Conservation (phyloP, 176 grass and related monocot species). For the Hsuehochloa calcarea region DNA sequence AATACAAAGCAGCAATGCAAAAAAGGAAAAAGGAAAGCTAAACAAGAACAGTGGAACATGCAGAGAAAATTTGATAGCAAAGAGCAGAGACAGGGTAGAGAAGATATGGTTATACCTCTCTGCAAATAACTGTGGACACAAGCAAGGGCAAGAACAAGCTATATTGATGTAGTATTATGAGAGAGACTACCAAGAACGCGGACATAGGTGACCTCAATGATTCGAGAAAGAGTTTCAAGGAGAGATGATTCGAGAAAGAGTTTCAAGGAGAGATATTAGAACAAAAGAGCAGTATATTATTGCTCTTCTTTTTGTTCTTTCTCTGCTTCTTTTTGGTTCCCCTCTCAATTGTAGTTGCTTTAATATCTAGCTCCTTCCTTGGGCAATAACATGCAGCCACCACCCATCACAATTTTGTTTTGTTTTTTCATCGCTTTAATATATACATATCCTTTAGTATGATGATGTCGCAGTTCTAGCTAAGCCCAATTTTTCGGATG, state of each 20-base stretch:
- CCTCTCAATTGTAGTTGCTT: constrained; percentile 31
- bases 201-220: constrained; percentile 54
- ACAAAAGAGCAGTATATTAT: constrained; percentile 28
- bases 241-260: constrained; percentile 46
- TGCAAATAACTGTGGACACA: neutral
- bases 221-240: constrained; percentile 47
- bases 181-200: constrained; percentile 42
- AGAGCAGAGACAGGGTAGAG: neutral
- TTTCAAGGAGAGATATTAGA: constrained; percentile 32
- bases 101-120: constrained; percentile 34
- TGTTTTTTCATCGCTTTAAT: neutral
- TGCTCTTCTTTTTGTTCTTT: constrained; percentile 35
- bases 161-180: constrained; percentile 17
- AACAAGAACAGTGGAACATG: neutral
- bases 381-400: constrained; percentile 39
- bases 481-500: neutral
- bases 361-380: constrained; percentile 28
- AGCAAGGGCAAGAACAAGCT: constrained; percentile 19
- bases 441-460: neutral
- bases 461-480: neutral
- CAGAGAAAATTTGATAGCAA: constrained; percentile 15
- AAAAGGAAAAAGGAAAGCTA: neutral
- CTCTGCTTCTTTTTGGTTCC: constrained; percentile 23
- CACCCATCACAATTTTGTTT: constrained; percentile 45
- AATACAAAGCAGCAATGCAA: neutral